Base-by-base conservation (phyloP, 2,329 filamentous ascomycete genomes). In the Orbilia quercus region DNA sequence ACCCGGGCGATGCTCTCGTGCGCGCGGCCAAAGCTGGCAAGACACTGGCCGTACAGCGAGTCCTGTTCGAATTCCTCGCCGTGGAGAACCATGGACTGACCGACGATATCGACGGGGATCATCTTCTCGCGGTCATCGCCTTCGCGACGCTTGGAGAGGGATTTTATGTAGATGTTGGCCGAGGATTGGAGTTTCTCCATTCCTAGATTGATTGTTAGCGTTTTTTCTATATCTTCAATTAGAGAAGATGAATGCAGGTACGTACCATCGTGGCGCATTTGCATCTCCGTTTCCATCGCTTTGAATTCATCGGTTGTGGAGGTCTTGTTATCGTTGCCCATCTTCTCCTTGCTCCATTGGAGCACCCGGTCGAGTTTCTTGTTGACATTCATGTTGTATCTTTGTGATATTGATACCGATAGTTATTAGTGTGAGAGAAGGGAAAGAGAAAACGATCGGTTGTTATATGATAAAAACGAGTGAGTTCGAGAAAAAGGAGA, bases 281-380 rank as follows among this genome's bases (percentile, higher is more conserved):
- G 85, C 92, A 98, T 98, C 82, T 98, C 94, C 63, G 87, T 84
- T 82, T 98, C 93, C 78, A 98, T 83, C 72, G 87, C 86, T 82
- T 91, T 96, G 86, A 98, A 98, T 79, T 97, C 90, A 58, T 98
- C 92, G 0, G 91, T 90, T 75, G 92, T 88, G 80, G 85, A 88
- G 7, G 94, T 97, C 83, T 92, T 95, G 82, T 89, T 86, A 82
- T 97, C 93, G 76, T 87, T 88, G 78, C 94, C 94, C 91, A 98
- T 96, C 82, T 93, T 91, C 83, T 98, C 94, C 77, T 92, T 92
- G 38, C 93, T 92, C 94, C 94, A 98, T 89, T 98, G 94, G 84
- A 94, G 96, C 84, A 96, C 89, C 79, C 94, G 90, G 82, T 93
- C 94, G 80, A 98, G 88, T 81, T 96, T 96, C 85, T 96, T 96